A percentile compares a stretch with the other conserved stretches of the same genome.
Conservation (phyloP, 2,329 filamentous ascomycete genomes). For the Stagonosporopsis cucurbitacearum region DNA sequence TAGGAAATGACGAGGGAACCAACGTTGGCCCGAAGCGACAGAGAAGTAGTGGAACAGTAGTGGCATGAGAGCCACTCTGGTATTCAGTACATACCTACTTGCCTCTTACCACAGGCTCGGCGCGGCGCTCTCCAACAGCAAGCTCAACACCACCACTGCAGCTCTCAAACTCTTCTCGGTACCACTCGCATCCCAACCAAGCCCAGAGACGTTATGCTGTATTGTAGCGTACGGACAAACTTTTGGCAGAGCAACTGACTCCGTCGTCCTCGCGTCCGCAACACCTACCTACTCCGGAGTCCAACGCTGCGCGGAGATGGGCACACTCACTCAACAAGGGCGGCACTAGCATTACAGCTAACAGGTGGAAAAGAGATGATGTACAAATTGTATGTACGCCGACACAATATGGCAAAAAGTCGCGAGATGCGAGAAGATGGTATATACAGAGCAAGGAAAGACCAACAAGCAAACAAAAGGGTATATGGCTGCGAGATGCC, state of each 20-base stretch:
- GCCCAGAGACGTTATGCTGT: not conserved
- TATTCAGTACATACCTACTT: conserved; percentile 12
- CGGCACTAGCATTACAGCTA: conserved; percentile 7
- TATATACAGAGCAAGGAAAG: conserved; percentile 11
- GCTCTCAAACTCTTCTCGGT: not conserved
- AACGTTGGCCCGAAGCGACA: not conserved
- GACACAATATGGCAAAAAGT: conserved; percentile 6
- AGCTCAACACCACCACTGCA: not conserved
- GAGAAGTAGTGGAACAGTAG: not conserved
- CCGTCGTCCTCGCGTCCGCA: not conserved
- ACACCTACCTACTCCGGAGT: not conserved
- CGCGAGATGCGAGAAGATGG: conserved; percentile 3
- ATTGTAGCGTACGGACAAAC: not conserved
- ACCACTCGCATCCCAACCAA: not conserved
- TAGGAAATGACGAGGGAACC: not conserved
- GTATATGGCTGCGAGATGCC: conserved; percentile 22
- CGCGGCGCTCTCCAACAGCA: not conserved
- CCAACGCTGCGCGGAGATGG: not conserved
- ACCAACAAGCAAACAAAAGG: conserved; percentile 18
- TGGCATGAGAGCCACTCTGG: not conserved
- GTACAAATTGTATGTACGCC: conserved; percentile 16
- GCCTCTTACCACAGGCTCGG: not conserved
- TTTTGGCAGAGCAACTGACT: not conserved
- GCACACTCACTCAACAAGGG: conserved; percentile 9
- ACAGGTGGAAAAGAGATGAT: conserved; percentile 4